These are phyloP conservation scores for Betula pendula DNA, from an alignment of 306 rosid species.

Conservation along the genomic window DNA sequence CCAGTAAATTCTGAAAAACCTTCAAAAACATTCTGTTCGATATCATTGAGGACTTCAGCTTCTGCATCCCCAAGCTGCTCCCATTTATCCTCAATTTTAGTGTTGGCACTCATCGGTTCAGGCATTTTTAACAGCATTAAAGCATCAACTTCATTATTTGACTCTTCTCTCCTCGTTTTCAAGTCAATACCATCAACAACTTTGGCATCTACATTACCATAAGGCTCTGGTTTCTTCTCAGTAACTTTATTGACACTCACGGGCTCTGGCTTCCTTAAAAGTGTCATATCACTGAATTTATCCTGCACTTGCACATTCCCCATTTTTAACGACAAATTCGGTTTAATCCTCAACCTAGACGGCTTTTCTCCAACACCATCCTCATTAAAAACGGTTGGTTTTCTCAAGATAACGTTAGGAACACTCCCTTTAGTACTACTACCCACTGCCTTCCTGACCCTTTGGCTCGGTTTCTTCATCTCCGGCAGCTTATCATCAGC, in stretches of 20 bases:
- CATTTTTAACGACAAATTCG: constrained; percentile 69
- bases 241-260: constrained; percentile 27
- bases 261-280: constrained; percentile 79
- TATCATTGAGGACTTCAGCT: constrained; percentile 27
- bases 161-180: constrained; percentile 38
- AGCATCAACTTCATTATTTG: constrained; percentile 26
- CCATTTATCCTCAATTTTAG: constrained; percentile 13
- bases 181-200: constrained; percentile 33
- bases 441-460: constrained; percentile 37
- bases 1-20: constrained; percentile 15
- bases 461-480: constrained; percentile 48
- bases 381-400: constrained; percentile 53
- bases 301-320: constrained; percentile 46
- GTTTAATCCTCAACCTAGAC: constrained; percentile 61
- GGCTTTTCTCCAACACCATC: constrained; percentile 43
- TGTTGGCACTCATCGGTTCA: constrained; percentile 17
- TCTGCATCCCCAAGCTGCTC: constrained; percentile 29
- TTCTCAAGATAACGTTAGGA: constrained; percentile 84
- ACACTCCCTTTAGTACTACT: constrained; percentile 42
- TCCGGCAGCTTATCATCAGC: constrained; percentile 41
- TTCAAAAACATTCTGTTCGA: constrained; percentile 16
- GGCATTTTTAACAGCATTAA: constrained; percentile 60
- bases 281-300: constrained; percentile 71
- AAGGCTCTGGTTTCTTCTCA: constrained; percentile 33
- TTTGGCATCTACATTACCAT: constrained; percentile 30